Base-by-base conservation (phyloP, 1,284 basidiomycete species). In the Trichosporon ovoides region DNA sequence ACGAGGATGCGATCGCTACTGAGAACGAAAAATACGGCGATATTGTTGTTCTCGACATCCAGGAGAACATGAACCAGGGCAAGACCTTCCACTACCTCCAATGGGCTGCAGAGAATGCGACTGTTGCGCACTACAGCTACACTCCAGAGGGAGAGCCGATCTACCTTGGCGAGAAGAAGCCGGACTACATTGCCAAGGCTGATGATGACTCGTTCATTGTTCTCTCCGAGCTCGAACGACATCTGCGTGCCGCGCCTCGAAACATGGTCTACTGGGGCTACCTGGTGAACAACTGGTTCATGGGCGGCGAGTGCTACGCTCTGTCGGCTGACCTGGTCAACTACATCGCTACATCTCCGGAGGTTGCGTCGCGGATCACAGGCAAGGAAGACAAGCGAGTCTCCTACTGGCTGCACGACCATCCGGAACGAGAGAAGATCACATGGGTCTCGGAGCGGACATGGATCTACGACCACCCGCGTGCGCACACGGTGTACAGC, bases 401-500 rank as follows among this genome's bases (percentile, higher is more conserved):
- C n/a, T 86, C 93, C 3, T 88, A 87, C 66, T 98, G 95, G 96
- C 91, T 98, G 83, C 82, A 83, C 35, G 73, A 86, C 58, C 94
- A 98, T 78, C 95, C 95, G 0, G 84, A 86, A 49, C 84, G 87
- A 12, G 78, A 83, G 35, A 82, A 87, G 64, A 85, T 98, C 37
- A 84, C 91, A 55, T 98, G 92, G 92, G 83, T 84, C 31, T 88
- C 89, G 67, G 95, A 98, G 73, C 84, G 87, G 28, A 98, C 95
- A 76, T 97, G 91, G 91, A 92, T 98, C 65, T 97, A 98, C 77
- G 95, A 98, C 75, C 94, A 97, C 77, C 95, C 95, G 0, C 87
- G 91, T 54, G 85, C 89, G 3, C 87, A 88, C 50, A 97, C 94
- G 19, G 90, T 93, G 84, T 97, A 98, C 74, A 86, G 91, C 5